phyloP scores from a whole-genome alignment of 78 protist species.

The Mastigamoeba balamuthi region DNA sequence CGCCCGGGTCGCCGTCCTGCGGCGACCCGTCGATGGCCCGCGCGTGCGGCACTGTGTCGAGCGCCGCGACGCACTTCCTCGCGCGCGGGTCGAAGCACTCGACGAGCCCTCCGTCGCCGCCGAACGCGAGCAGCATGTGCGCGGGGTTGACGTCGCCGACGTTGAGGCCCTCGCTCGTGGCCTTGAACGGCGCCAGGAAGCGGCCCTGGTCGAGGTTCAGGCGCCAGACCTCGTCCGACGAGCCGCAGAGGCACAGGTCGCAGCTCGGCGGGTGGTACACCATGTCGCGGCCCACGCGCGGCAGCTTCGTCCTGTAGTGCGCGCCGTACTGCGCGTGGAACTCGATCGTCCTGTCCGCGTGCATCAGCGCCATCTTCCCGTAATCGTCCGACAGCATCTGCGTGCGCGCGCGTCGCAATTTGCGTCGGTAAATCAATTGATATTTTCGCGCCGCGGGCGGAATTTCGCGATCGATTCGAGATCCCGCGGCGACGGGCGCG shows the following conservation, averaged over 20 bases:
- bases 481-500: neutral
- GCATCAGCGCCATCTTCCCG: conserved; percentile 72
- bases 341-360: conserved; percentile 74
- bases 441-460: neutral
- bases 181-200: conserved; percentile 58
- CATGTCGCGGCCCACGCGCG: conserved; percentile 73
- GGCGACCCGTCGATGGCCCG: neutral
- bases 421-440: neutral
- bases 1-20: neutral
- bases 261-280: conserved; percentile 55
- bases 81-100: conserved; percentile 65
- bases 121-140: conserved; percentile 41
- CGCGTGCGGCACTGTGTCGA: no score
- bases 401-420: neutral
- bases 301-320: conserved; percentile 68
- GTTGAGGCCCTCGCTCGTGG: conserved; percentile 30
- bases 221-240: conserved; percentile 43
- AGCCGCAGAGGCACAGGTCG: conserved; percentile 56
- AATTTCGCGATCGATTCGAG: neutral
- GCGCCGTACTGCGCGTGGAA: conserved; percentile 83
- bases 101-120: conserved; percentile 51
- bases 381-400: conserved; percentile 80
- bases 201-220: conserved; percentile 81
- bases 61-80: neutral
- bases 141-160: conserved; percentile 27